Evolutionary conservation across 1,284 basidiomycete genomes (phyloP).

Genomic region (Fomitiporia mediterranea): DNA sequence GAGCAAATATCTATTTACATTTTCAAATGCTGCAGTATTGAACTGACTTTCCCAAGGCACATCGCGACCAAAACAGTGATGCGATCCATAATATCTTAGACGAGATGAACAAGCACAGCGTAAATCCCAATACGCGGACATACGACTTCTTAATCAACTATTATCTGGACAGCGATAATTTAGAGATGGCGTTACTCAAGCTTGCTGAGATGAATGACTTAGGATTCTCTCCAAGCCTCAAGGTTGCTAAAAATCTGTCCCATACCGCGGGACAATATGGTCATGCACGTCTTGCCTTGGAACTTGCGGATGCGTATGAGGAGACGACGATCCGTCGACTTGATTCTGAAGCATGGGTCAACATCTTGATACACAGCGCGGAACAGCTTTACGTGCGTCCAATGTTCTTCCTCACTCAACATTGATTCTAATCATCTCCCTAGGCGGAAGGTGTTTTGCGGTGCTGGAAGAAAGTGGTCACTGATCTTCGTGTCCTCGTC

Average conservation of each 20-base stretch:
- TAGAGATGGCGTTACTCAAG: conserved; percentile 60
- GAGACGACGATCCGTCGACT: conserved; percentile 46
- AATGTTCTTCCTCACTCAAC: neutral
- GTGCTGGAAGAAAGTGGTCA: conserved; percentile 61
- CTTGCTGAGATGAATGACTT: conserved; percentile 47
- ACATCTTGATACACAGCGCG: conserved; percentile 53
- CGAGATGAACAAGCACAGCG: conserved; percentile 44
- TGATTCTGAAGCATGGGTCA: conserved; percentile 51
- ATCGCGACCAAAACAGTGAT: conserved; percentile 22
- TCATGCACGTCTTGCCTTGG: conserved; percentile 61
- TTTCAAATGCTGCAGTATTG: neutral
- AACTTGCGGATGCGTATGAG: conserved; percentile 59
- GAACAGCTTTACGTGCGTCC: conserved; percentile 56
- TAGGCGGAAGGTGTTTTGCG: conserved; percentile 62
- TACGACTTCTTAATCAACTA: conserved; percentile 51
- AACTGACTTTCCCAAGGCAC: conserved; percentile 22
- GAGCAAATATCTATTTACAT: conserved; percentile 23
- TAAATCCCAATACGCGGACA: conserved; percentile 47
- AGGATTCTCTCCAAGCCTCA: conserved; percentile 44
- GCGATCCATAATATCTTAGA: conserved; percentile 34
- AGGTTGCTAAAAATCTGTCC: conserved; percentile 46
- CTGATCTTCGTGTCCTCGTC: conserved; percentile 48
- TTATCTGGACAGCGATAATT: conserved; percentile 40
- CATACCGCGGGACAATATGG: conserved; percentile 43
- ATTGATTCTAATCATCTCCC: conserved; percentile 12